Evolutionary conservation across 345 rosid genomes (phyloP), one percentile per base, ranked within the genome.

Genomic region (Combretum micranthum): DNA sequence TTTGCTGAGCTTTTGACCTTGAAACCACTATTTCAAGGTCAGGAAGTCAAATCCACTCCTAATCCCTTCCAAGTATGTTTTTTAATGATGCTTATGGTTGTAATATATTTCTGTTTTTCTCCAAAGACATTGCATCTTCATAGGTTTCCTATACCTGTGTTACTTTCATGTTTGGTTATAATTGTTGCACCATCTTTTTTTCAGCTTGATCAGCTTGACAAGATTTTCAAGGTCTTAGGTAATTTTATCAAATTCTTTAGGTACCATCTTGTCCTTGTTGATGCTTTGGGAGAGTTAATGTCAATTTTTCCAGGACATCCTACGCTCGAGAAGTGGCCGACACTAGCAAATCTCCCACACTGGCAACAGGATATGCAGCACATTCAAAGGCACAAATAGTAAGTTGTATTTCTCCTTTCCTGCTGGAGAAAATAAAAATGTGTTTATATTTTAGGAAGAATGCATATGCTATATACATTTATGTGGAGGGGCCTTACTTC

Each of bases 1-100:
- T 94, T 94, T 59, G 99, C 99, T 5, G 99, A 90, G 47, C 84
- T 89, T 66, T 75, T 93, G 72, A 89, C 99, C 54, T 79, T 93
- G 70, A 94, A 90, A 80, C 99, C 99, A 3, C 79, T 93, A 57
- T 93, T 93, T 65, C 97, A 93, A 76, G 99, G 99, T 51, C 83
- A 86, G 51, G 97, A 93, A 69, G 99, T 92, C 37, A 93, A 93
- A 65, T 83, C 95, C 11, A 57, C 72, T 22, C 84, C 80, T 50
- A 85, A 82, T 71, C 99, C 99, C 58, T 93, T 93, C 77, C 99
- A 67, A 44, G 71, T 67, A 55, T 26, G 59, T 47, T 18, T 45
- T 42, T 15, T 15, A 18, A 47, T 43, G 3, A 20, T 16, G 16
- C 16, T 37, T 54, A 22, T 18, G 46, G 22, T 42, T 37, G 45